Percentiles rank a stretch among this genome's conserved stretches.
Conservation (phyloP, 2,329 filamentous ascomycete genomes). For the Cladosporium sp. region DNA sequence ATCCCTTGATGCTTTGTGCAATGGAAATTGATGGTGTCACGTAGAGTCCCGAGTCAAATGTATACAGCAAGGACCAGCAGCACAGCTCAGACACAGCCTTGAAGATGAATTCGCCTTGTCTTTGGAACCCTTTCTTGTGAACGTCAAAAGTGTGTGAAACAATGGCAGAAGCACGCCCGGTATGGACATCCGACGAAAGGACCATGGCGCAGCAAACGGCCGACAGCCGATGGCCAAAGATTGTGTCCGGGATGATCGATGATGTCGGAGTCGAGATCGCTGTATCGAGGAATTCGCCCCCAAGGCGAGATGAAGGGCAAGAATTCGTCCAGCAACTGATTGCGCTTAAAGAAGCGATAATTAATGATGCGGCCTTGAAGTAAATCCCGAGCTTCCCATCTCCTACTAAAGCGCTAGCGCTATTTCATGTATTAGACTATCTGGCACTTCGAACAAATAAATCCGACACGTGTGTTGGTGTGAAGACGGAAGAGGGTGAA, state of each 20-base stretch:
- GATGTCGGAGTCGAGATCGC: conserved; percentile 1
- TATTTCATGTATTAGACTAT: neutral
- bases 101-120: neutral
- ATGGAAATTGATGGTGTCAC: neutral
- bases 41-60: neutral
- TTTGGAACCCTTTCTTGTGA: neutral
- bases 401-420: neutral
- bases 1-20: neutral
- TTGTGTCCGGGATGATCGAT: conserved; percentile 4
- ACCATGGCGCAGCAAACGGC: conserved; percentile 14
- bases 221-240: conserved; percentile 7
- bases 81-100: neutral
- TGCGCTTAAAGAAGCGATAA: neutral
- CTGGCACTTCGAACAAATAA: conserved; percentile 91
- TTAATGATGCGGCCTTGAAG: conserved; percentile 1
- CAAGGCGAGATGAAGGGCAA: conserved; percentile 1
- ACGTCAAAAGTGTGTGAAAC: neutral
- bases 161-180: conserved; percentile 8
- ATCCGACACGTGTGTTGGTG: conserved; percentile 86
- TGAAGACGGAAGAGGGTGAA: conserved; percentile 62
- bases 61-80: conserved; percentile 4
- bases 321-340: neutral
- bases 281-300: neutral
- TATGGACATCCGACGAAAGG: conserved; percentile 13
- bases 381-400: neutral